Conservation (phyloP, 2,329 filamentous ascomycete genomes). For the Cladosporium sp. region DNA sequence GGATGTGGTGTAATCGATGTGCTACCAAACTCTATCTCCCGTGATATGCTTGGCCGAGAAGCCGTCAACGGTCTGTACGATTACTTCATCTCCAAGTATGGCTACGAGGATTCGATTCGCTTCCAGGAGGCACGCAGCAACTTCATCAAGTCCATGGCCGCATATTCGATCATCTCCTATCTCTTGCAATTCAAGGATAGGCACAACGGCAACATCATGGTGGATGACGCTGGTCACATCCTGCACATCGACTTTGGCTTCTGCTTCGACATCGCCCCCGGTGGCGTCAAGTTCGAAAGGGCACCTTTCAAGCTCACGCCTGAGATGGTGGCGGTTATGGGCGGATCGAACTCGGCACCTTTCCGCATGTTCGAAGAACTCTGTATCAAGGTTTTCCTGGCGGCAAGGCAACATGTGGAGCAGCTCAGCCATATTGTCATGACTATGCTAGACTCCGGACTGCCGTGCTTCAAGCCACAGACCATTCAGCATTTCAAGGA, state of each 20-base stretch:
- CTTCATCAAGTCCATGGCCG: slow-evolving; percentile 99
- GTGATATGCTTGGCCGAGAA: slow-evolving; percentile 97
- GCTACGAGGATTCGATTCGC: slow-evolving; percentile 86
- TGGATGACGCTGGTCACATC: slow-evolving; percentile 94
- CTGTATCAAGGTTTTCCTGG: slow-evolving; percentile 91
- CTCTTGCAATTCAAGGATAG: slow-evolving; percentile 98
- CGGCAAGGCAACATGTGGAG: slow-evolving; percentile 77
- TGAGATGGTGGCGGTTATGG: slow-evolving; percentile 99
- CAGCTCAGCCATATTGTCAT: slow-evolving; percentile 86
- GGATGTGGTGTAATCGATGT: slow-evolving; percentile 98
- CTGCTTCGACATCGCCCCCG: slow-evolving; percentile 97
- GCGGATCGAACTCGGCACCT: slow-evolving; percentile 73
- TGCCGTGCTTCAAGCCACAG: slow-evolving; percentile 97
- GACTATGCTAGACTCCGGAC: slow-evolving; percentile 90
- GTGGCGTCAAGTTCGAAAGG: slow-evolving; percentile 94
- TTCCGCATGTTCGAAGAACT: slow-evolving; percentile 97
- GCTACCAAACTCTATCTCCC: slow-evolving; percentile 92
- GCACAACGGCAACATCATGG: slow-evolving; percentile 99
- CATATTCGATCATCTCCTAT: slow-evolving; percentile 95
- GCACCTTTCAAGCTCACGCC: slow-evolving; percentile 96
- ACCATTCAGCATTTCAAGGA: slow-evolving; percentile 90
- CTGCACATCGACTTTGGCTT: slow-evolving; percentile 99
- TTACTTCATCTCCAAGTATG: slow-evolving; percentile 96
- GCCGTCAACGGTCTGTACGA: slow-evolving; percentile 97
- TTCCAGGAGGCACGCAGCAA: slow-evolving; percentile 95